These are phyloP conservation scores for Diaporthe ampelina DNA, from an alignment of 2,329 filamentous ascomycete species.

Conservation along the genomic window DNA sequence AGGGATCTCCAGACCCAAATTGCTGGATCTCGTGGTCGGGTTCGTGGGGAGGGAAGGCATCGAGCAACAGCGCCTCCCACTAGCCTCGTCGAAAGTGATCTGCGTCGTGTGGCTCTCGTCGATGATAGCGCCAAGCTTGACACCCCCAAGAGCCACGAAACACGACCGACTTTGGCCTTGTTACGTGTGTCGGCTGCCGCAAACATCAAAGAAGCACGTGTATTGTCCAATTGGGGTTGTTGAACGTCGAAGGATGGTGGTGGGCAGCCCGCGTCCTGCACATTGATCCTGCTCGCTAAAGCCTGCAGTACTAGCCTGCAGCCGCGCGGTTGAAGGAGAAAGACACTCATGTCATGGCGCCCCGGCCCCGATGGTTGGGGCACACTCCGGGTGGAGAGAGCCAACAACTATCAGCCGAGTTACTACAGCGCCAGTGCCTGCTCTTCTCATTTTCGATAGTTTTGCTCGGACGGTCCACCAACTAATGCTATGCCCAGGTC, in stretches of 20 bases:
- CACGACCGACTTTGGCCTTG: slow-evolving; percentile 8
- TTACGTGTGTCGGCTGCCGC: slow-evolving; percentile 10
- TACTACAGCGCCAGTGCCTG: background rate
- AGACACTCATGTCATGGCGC: background rate
- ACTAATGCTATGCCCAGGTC: background rate
- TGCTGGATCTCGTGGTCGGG: slow-evolving; percentile 36
- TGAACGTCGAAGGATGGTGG: slow-evolving; percentile 9
- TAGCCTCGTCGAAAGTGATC: slow-evolving; percentile 25
- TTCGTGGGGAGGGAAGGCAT: slow-evolving; percentile 23
- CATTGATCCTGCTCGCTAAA: slow-evolving; percentile 28
- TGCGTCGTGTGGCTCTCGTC: slow-evolving; percentile 21
- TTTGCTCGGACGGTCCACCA: background rate
- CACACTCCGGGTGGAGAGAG: background rate
- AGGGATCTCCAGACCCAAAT: slow-evolving; percentile 37
- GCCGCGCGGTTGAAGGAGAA: slow-evolving; percentile 31
- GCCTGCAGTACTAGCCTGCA: slow-evolving; percentile 10
- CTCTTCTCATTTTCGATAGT: background rate
- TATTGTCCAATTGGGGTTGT: slow-evolving; percentile 19
- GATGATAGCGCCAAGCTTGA: slow-evolving; percentile 29
- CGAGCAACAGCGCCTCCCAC: slow-evolving; percentile 22
- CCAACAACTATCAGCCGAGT: slow-evolving; percentile 7
- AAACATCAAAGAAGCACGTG: slow-evolving; percentile 21
- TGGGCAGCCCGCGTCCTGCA: slow-evolving; percentile 19
- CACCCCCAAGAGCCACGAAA: background rate
- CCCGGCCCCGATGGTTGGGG: background rate